Percentiles rank a stretch among this genome's conserved stretches.
phyloP scores from a whole-genome alignment of 495 filamentous ascomycete species.

The Tirmania nivea region DNA sequence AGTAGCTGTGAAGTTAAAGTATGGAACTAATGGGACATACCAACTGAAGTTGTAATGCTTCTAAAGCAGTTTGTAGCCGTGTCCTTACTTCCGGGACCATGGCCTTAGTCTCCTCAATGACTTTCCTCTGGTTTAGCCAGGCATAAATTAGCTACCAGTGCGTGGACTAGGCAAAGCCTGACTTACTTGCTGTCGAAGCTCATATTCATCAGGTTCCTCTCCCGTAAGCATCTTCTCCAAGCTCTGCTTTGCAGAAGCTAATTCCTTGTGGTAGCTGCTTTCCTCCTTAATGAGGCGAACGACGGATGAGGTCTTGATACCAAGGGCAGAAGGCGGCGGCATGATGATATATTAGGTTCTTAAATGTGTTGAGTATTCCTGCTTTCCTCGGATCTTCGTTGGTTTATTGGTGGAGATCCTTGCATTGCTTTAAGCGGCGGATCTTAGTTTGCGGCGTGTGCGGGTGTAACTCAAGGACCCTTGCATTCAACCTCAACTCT shows the following conservation, averaged over 20 bases:
- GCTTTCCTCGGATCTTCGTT: too few species aligned
- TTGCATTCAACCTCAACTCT: too few species aligned
- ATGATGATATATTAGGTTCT: conserved; percentile 22
- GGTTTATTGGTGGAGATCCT: too few species aligned
- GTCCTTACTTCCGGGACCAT: conserved; percentile 46
- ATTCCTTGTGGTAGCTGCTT: conserved; percentile 66
- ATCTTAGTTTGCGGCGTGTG: too few species aligned
- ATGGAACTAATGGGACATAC: conserved; percentile 25
- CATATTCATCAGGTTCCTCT: conserved; percentile 38
- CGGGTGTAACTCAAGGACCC: too few species aligned
- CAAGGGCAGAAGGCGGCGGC: conserved; percentile 49
- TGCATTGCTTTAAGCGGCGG: too few species aligned
- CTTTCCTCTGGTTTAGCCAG: conserved; percentile 29
- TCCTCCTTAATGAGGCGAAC: conserved; percentile 80
- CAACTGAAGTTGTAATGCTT: conserved; percentile 42
- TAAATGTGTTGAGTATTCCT: too few species aligned
- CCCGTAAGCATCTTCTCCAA: conserved; percentile 45
- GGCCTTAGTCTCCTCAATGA: conserved; percentile 59
- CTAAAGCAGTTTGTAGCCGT: conserved; percentile 44
- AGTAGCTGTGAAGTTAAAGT: conserved; percentile 18
- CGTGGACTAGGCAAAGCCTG: background rate
- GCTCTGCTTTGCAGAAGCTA: conserved; percentile 44
- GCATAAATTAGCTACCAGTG: conserved; percentile 1
- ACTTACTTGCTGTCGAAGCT: conserved; percentile 62
- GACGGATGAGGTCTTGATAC: conserved; percentile 51